Conservation (phyloP, 169 alveolate species). For the Cryptosporidium viatorum region DNA sequence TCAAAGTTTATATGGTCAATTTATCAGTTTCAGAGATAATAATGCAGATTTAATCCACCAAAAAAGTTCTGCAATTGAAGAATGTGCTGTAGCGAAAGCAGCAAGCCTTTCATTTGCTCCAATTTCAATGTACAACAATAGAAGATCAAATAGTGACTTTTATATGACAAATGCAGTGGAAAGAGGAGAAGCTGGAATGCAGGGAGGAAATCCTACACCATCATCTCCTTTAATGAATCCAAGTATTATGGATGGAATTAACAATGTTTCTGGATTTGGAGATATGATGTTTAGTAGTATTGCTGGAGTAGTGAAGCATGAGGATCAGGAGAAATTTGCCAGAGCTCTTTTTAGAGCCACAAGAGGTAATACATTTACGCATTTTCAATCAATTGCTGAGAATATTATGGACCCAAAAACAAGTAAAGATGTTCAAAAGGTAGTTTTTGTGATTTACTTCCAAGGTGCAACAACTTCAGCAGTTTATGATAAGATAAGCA, state of each 20-base stretch:
- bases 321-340: conserved; percentile 92
- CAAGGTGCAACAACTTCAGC: conserved; percentile 88
- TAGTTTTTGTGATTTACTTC: conserved; percentile 94
- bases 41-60: conserved; percentile 84
- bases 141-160: conserved; percentile 44
- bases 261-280: conserved; percentile 62
- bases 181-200: conserved; percentile 65
- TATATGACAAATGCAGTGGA: conserved; percentile 66
- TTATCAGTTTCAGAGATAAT: conserved; percentile 88
- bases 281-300: conserved; percentile 86
- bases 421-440: conserved; percentile 81
- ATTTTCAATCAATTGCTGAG: conserved; percentile 89
- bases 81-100: conserved; percentile 80
- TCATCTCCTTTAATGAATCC: conserved; percentile 55
- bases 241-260: conserved; percentile 19
- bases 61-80: conserved; percentile 87
- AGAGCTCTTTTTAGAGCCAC: conserved; percentile 95
- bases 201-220: conserved; percentile 6
- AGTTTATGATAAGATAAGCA: conserved; percentile 89
- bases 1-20: conserved; percentile 88
- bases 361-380: conserved; percentile 95
- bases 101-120: conserved; percentile 80
- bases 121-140: conserved; percentile 41
- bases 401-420: conserved; percentile 80
- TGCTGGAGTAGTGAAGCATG: conserved; percentile 93